Base-by-base conservation (phyloP, 306 rosid genomes). In the Citrullus colocynthis region DNA sequence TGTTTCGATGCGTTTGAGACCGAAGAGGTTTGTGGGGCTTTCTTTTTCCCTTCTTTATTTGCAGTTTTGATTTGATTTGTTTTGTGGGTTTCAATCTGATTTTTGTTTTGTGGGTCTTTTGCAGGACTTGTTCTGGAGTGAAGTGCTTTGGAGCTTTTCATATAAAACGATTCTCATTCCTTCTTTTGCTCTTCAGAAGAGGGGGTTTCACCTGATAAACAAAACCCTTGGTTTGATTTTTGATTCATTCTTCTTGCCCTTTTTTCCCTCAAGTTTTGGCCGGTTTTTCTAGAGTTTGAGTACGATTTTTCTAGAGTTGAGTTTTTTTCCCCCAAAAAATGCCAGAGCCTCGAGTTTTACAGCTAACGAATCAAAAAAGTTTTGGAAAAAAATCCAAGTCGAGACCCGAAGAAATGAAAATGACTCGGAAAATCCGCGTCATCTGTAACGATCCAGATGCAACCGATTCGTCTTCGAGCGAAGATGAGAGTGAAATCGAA, bases 1-100 rank as follows among this genome's bases (percentile, higher is more conserved):
- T 36, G 86, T 82, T 88, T 95, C 98, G 90, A 96, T 96, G 98
- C 90, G 93, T 92, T 90, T 92, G 89, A 88, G 90, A 65, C 91
- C 89, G 32, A 85, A 82, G 81, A 91, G 97, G 97, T 92, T 18
- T 9, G 87, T 76, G 7, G 44, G 56, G 44, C 2, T 30, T 30
- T 77, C 14, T 11, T 11, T 16, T 44, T 62, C 2, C 5, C 1
- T 0, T 3, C 2, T 20, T 14, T 2, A 12, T 55, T 45, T 7
- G 0, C 36, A 41, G 4, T 12, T 14, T 61, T 18, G 10, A 41
- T 37, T 34, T 10, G 9, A 24, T 62, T 78, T 30, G 42, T 36
- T 1, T 72, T 18, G 57, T 48, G 64, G 2, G 32, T 24, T 79
- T 73, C 17, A 51, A 37, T 63, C 51, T 87, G 52, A n/a, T 42